Evolutionary conservation across 164 flowering plant genomes (phyloP), one percentile per base, ranked within the genome.

Genomic region (Vitis labrusca): DNA sequence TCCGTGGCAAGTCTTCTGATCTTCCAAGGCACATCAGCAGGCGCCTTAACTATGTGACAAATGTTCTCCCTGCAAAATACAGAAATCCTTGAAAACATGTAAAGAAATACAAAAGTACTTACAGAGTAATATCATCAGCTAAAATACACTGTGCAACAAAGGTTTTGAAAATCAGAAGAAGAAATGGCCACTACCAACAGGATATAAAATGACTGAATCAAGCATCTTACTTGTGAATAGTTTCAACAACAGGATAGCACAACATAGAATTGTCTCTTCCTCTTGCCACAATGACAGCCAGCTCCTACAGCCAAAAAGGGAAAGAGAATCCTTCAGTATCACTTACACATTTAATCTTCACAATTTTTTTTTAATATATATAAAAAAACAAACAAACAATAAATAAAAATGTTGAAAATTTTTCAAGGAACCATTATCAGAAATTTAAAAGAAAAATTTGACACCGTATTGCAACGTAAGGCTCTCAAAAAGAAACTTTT

Each of bases 181-280:
- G 47, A 9, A 61, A 30, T 29, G 14, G 14, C 5, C 0, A 11
- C 37, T 11, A 47, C 9, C 47, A 17, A 72, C 19, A 29, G 16
- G 10, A 23, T 9, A 10, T 49, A 10, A 0, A 23, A 11, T 8
- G 1, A 16, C 12, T 12, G 52, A 47, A 51, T 57, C 61, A 12
- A 29, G 59, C 53, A 73, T 56, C 84, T 70, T 85, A 89, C 99
- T 74, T 93, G 87, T 96, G 99, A 64, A 96, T 81, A 65, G 98
- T 96, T 80, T 93, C 99, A 79, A 96, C 98, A 73, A 91, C 99
- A 57, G 97, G 97, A 77, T 88, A 96, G 82, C 97, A 93, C 62
- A 79, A 56, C 59, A 93, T 73, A 29, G 90, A 86, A 76, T 82
- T 79, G 71, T 96, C 93, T 74, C 97, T 85, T 80, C 95, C 98